Conservation (phyloP, 1,284 basidiomycete genomes). For the Peniophora sp. region DNA sequence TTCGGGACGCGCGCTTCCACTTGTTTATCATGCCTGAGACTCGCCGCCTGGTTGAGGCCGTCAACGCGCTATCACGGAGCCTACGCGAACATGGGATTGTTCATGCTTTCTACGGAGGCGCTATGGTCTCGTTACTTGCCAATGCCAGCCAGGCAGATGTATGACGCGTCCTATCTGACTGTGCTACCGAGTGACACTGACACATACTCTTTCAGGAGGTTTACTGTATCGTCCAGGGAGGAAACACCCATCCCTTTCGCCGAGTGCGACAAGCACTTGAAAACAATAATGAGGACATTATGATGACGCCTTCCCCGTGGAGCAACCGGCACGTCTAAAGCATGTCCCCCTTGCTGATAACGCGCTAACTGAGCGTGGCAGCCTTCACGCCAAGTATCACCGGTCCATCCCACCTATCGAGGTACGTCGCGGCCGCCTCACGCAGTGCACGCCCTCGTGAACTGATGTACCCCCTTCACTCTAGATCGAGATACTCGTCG, state of each 20-base stretch:
- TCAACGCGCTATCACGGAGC: constrained; percentile 47
- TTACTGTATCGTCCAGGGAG: constrained; percentile 49
- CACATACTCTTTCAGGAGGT: constrained; percentile 34
- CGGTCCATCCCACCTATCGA: constrained; percentile 28
- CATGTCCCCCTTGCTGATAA: constrained; percentile 3
- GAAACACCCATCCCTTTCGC: constrained; percentile 41
- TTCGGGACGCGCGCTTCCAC: constrained; percentile 12
- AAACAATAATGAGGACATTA: constrained; percentile 31
- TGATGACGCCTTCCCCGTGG: constrained; percentile 42
- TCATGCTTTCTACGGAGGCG: constrained; percentile 63
- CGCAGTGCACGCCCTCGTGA: background rate
- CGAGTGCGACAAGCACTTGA: constrained; percentile 46
- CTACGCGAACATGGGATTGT: constrained; percentile 43
- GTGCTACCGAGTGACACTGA: constrained; percentile 4
- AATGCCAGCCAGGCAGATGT: constrained; percentile 49
- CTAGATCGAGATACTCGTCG: constrained; percentile 74
- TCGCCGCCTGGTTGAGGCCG: constrained; percentile 55
- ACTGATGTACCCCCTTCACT: background rate
- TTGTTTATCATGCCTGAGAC: constrained; percentile 49
- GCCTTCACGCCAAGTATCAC: constrained; percentile 29
- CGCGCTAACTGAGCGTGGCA: constrained; percentile 12
- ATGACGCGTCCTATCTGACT: constrained; percentile 16
- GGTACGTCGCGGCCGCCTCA: constrained; percentile 15
- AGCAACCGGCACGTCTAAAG: constrained; percentile 35
- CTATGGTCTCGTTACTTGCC: constrained; percentile 51